phyloP scores from a whole-genome alignment of 257 asterid genomes.

The Solanum arcanum region DNA sequence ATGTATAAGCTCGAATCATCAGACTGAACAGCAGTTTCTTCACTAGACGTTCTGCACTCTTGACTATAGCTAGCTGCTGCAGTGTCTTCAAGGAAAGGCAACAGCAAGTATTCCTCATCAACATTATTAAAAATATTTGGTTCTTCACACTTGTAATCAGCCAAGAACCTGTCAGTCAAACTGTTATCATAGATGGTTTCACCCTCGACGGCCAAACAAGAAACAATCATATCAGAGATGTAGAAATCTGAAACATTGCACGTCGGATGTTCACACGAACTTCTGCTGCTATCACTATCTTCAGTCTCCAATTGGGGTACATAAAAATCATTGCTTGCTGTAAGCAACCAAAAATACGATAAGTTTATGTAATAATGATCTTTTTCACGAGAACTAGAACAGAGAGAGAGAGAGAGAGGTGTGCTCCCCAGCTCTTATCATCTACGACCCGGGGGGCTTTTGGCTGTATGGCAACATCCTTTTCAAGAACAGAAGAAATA shows the following conservation, averaged over 20 bases:
- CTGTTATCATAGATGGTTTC: conserved; percentile 31
- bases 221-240: conserved; percentile 67
- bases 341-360: background rate
- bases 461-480: background rate
- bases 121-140: conserved; percentile 42
- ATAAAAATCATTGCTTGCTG: conserved; percentile 50
- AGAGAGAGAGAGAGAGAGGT: background rate
- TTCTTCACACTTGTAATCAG: conserved; percentile 62
- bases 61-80: conserved; percentile 30
- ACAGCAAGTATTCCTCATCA: conserved; percentile 49
- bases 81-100: conserved; percentile 56
- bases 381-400: background rate
- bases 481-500: background rate
- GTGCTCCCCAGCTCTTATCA: background rate
- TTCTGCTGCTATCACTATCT: conserved; percentile 69
- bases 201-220: conserved; percentile 44
- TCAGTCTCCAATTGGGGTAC: conserved; percentile 71
- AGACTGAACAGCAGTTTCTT: conserved; percentile 24
- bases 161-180: conserved; percentile 28
- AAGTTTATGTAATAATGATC: background rate
- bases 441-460: background rate
- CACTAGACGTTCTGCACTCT: conserved; percentile 33
- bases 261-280: conserved; percentile 43
- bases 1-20: conserved; percentile 59
- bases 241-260: conserved; percentile 60